Evolutionary conservation across 305 asterid genomes (phyloP).

Genomic region (Rubia tinctorum): DNA sequence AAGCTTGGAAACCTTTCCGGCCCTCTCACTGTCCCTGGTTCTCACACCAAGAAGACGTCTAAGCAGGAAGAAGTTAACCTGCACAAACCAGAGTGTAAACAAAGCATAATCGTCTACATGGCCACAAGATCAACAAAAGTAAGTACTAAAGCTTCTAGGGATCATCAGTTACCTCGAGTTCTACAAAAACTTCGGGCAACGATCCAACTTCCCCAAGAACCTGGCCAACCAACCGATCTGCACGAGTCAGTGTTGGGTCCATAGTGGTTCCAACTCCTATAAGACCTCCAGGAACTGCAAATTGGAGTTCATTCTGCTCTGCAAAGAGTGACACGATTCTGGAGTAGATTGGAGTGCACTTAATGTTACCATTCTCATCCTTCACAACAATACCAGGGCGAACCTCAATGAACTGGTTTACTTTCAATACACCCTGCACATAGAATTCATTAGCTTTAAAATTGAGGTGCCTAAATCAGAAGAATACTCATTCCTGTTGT

Average conservation of each 20-base stretch:
- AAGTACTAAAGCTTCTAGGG: not conserved
- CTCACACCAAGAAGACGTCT: conserved; percentile 88
- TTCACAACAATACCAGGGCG: conserved; percentile 96
- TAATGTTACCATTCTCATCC: conserved; percentile 82
- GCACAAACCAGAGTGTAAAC: conserved; percentile 15
- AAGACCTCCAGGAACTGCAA: conserved; percentile 98
- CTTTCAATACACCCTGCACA: conserved; percentile 90
- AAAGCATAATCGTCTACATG: not conserved
- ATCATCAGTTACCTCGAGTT: conserved; percentile 61
- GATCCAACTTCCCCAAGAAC: conserved; percentile 99
- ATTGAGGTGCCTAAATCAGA: not conserved
- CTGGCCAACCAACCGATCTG: conserved; percentile 97
- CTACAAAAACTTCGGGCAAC: conserved; percentile 83
- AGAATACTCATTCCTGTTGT: too few species aligned
- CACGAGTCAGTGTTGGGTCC: conserved; percentile 98
- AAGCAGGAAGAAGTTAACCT: conserved; percentile 92
- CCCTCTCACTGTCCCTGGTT: conserved; percentile 87
- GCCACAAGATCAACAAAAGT: not conserved
- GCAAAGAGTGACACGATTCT: conserved; percentile 84
- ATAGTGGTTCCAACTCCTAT: conserved; percentile 98
- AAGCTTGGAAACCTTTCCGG: conserved; percentile 82
- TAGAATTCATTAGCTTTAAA: conserved; percentile 9
- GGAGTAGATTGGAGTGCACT: conserved; percentile 93
- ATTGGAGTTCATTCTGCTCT: conserved; percentile 90
- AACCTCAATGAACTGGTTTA: conserved; percentile 81